phyloP scores from a whole-genome alignment of 805 yeast species.

The Saccharomycopsis javanensis region DNA sequence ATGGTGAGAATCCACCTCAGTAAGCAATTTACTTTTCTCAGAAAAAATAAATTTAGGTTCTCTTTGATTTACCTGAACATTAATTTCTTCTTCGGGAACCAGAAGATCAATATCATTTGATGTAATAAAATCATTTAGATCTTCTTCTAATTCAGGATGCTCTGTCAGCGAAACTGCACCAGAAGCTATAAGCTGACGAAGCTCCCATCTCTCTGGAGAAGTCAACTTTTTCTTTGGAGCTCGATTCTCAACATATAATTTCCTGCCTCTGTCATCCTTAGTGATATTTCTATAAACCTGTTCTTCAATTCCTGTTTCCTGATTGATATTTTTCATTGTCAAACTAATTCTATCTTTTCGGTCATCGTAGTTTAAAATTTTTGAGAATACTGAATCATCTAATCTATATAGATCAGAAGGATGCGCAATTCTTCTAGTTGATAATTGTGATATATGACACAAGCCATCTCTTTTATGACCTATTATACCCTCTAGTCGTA shows the following conservation, averaged over 20 bases:
- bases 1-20: slow-evolving; percentile 23
- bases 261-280: slow-evolving; percentile 16
- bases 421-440: slow-evolving; percentile 38
- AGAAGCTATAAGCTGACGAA: slow-evolving; percentile 69
- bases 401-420: slow-evolving; percentile 49
- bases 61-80: slow-evolving; percentile 60
- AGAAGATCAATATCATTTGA: slow-evolving; percentile 25
- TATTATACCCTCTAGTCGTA: slow-evolving; percentile 37
- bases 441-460: slow-evolving; percentile 68
- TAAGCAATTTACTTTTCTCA: slow-evolving; percentile 14
- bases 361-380: slow-evolving; percentile 40
- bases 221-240: slow-evolving; percentile 40
- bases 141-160: slow-evolving; percentile 52
- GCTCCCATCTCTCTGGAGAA: slow-evolving; percentile 88
- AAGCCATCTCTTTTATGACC: slow-evolving; percentile 41
- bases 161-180: slow-evolving; percentile 63
- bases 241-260: slow-evolving; percentile 15
- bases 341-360: slow-evolving; percentile 39
- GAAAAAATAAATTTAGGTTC: slow-evolving; percentile 56
- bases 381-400: slow-evolving; percentile 58
- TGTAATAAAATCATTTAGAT: slow-evolving; percentile 20
- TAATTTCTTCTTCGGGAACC: slow-evolving; percentile 39
- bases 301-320: slow-evolving; percentile 44
- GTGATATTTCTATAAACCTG: slow-evolving; percentile 6
- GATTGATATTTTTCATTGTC: slow-evolving; percentile 66